phyloP scores from a whole-genome alignment of 106 monocot genomes.

The Dendrobium huoshanense region DNA sequence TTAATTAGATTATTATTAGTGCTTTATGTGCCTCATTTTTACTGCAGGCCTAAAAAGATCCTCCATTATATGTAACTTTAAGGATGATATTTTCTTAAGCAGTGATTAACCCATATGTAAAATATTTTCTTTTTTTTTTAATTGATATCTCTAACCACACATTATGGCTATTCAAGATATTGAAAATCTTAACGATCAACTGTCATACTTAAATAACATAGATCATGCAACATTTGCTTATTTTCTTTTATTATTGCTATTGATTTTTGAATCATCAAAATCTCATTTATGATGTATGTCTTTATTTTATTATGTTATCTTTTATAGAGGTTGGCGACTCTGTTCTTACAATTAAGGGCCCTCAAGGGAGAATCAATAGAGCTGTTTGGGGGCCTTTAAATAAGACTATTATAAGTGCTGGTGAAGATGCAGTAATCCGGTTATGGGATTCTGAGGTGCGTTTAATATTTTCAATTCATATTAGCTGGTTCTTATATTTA shows the following conservation, averaged over 20 bases:
- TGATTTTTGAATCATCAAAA: not conserved
- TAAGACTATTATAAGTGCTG: constrained; percentile 87
- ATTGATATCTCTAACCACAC: not conserved
- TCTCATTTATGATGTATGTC: not conserved
- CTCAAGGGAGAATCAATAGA: constrained; percentile 84
- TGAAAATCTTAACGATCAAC: not conserved
- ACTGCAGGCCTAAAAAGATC: not conserved
- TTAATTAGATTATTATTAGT: not conserved
- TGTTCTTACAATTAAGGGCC: constrained; percentile 66
- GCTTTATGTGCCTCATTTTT: not conserved
- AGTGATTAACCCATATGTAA: not conserved
- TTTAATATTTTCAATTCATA: not conserved
- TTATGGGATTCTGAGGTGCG: constrained; percentile 95
- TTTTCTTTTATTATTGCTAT: not conserved
- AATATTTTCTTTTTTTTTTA: not conserved
- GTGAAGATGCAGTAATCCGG: constrained; percentile 82
- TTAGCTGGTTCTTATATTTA: not conserved
- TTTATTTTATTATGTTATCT: not conserved
- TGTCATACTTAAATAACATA: not conserved
- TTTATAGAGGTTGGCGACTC: constrained; percentile 64
- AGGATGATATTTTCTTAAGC: not conserved
- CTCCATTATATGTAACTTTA: not conserved
- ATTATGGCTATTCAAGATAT: not conserved
- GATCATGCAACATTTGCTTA: not conserved
- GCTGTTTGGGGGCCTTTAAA: constrained; percentile 95